phyloP scores from a whole-genome alignment of 495 filamentous ascomycete genomes.

The Penicillium silybi region DNA sequence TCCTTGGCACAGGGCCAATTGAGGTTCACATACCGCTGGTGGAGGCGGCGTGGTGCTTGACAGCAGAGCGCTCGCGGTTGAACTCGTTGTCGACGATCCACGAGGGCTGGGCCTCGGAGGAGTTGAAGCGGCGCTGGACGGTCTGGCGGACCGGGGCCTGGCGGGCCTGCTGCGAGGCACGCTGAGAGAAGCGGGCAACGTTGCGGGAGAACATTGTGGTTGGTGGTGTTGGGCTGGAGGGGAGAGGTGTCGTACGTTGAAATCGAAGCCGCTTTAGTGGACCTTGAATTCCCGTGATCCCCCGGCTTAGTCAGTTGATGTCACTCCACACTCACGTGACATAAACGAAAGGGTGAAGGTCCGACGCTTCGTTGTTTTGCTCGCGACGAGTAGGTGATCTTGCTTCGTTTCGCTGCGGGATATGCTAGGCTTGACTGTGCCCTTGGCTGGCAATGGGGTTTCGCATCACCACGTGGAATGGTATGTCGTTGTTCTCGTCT shows the following conservation, averaged over 20 bases:
- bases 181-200: constrained; percentile 56
- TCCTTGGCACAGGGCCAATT: constrained; percentile 3
- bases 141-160: constrained; percentile 20
- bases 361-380: background rate
- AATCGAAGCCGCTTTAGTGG: constrained; percentile 37
- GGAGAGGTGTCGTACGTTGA: constrained; percentile 28
- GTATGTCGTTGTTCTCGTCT: constrained; percentile 37
- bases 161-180: constrained; percentile 56
- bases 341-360: background rate
- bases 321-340: constrained; percentile 35
- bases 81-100: constrained; percentile 76
- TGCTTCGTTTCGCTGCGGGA: background rate
- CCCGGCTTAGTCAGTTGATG: constrained; percentile 41
- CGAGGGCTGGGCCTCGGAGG: constrained; percentile 42
- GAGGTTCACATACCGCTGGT: constrained; percentile 62
- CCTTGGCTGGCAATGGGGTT: constrained; percentile 55
- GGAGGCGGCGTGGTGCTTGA: constrained; percentile 79
- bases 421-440: constrained; percentile 11
- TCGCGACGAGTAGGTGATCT: background rate
- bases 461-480: constrained; percentile 89
- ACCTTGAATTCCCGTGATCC: constrained; percentile 37
- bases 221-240: constrained; percentile 16
- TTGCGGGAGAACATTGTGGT: constrained; percentile 60
- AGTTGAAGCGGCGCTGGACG: constrained; percentile 67
- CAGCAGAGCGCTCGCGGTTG: constrained; percentile 75